phyloP scores from a whole-genome alignment of 2,329 filamentous ascomycete genomes.

The Neurospora sp. region DNA sequence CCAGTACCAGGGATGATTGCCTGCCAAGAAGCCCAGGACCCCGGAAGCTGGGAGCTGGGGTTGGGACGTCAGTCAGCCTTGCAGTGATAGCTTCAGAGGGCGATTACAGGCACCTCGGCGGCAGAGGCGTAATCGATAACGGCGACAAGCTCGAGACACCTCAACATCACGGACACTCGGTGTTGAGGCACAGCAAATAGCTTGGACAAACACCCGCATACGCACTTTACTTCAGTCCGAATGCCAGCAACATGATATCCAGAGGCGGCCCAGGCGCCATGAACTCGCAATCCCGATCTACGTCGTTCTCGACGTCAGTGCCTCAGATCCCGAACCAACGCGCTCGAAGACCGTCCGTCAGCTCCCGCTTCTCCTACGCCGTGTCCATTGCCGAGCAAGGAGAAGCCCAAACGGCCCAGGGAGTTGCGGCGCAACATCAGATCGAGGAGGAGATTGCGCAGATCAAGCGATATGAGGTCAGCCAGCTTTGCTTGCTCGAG shows the following conservation, averaged over 20 bases:
- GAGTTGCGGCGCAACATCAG: slow-evolving; percentile 49
- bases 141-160: not conserved
- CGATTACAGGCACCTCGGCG: not conserved
- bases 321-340: slow-evolving; percentile 6
- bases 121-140: not conserved
- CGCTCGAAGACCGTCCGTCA: slow-evolving; percentile 44
- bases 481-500: not conserved
- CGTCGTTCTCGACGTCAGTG: slow-evolving; percentile 40
- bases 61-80: not conserved
- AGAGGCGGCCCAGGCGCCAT: slow-evolving; percentile 26
- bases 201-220: not conserved
- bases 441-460: slow-evolving; percentile 93
- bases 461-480: slow-evolving; percentile 89
- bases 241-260: slow-evolving; percentile 23
- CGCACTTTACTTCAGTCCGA: not conserved
- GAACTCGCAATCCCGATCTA: slow-evolving; percentile 39
- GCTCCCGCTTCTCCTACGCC: slow-evolving; percentile 56
- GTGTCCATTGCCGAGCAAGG: slow-evolving; percentile 56
- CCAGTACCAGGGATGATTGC: not conserved
- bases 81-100: not conserved
- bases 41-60: not conserved
- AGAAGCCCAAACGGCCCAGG: slow-evolving; percentile 45
- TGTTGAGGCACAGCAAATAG: not conserved
- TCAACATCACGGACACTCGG: not conserved
- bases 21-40: not conserved